Evolutionary conservation across 768 basidiomycete species (phyloP), one percentile per base, ranked within the genome.

Genomic region (Boletus pseudopeckii): DNA sequence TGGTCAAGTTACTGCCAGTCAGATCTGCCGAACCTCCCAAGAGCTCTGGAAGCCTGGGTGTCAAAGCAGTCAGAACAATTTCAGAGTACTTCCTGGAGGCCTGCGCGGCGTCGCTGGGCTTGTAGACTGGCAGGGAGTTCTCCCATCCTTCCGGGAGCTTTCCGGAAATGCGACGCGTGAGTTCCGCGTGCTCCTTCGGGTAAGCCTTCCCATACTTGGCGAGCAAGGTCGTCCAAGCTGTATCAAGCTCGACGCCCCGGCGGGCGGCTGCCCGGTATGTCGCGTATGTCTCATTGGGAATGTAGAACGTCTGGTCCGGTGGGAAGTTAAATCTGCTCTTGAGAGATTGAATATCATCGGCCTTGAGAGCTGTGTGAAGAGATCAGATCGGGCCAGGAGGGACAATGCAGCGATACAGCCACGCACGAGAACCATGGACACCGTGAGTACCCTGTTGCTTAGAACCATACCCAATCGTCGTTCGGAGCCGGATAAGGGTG

Each of bases 71-170:
- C 65, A 97, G 78, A 52, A 86, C 87, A 55, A 90, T 89, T 72
- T 97, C 95, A 28, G 93, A 96, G 46, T 92, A 80, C 76, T 98
- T 97, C 66, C 95, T 86, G 51, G 90, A 90, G 4, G 92, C 95
- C 68, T 89, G 87, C 37, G 94, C 92, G 39, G 89, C 74, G 62
- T 96, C 93, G 10, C 77, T 71, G 45, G 86, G 77, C 71, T 84
- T 92, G 82, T 95, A 97, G 41, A 87, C 80, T 22, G 94, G 95
- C 11, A 97, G 80, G 11, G 68, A 73, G 72, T 85, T 80, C 76
- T 96, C 91, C 95, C 95, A 97, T 49, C 82, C 85, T 14, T 83
- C 78, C 5, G 94, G 90, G 22, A 97, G 85, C 66, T 84, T 78
- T 47, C 92, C 92, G 50, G 85, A 67, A 67, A 95, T 87, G 53